Conservation (phyloP, 129 eudicot species). For the Cynara cardunculus region DNA sequence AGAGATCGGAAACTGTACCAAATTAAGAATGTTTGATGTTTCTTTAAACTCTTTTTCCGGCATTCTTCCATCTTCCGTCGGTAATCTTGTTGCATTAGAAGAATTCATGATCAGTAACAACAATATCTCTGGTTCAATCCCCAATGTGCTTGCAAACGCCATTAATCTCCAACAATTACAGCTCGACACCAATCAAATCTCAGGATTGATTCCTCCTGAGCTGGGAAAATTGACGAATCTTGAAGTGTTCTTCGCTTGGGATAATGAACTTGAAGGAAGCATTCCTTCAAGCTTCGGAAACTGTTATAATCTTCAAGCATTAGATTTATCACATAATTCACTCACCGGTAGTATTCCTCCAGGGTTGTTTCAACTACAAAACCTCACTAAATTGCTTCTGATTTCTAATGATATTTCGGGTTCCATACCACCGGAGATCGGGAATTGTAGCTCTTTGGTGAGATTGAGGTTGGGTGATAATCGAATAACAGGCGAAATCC, state of each 20-base stretch:
- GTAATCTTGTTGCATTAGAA: constrained; percentile 45
- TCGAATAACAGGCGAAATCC: constrained; percentile 52
- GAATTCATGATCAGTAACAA: constrained; percentile 68
- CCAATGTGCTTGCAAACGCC: constrained; percentile 46
- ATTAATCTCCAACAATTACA: constrained; percentile 54
- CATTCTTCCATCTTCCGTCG: constrained; percentile 47
- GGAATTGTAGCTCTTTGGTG: constrained; percentile 44
- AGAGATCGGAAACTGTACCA: constrained; percentile 67
- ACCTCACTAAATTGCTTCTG: constrained; percentile 61
- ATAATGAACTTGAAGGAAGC: constrained; percentile 63
- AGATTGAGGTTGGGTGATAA: constrained; percentile 56
- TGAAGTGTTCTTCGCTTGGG: constrained; percentile 64
- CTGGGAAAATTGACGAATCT: constrained; percentile 44
- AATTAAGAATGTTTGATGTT: constrained; percentile 47
- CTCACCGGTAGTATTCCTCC: constrained; percentile 66
- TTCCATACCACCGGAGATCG: constrained; percentile 50
- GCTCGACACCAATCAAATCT: constrained; percentile 63
- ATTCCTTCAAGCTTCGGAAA: constrained; percentile 55
- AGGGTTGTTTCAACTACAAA: constrained; percentile 47
- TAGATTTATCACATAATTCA: constrained; percentile 68
- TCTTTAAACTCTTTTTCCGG: constrained; percentile 63
- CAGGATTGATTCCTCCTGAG: constrained; percentile 53
- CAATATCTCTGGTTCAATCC: constrained; percentile 60
- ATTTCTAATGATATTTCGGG: constrained; percentile 69
- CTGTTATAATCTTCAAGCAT: constrained; percentile 54